Evolutionary conservation across 176 grass and related monocot species (phyloP).

Genomic region (Dactylis glomerata): DNA sequence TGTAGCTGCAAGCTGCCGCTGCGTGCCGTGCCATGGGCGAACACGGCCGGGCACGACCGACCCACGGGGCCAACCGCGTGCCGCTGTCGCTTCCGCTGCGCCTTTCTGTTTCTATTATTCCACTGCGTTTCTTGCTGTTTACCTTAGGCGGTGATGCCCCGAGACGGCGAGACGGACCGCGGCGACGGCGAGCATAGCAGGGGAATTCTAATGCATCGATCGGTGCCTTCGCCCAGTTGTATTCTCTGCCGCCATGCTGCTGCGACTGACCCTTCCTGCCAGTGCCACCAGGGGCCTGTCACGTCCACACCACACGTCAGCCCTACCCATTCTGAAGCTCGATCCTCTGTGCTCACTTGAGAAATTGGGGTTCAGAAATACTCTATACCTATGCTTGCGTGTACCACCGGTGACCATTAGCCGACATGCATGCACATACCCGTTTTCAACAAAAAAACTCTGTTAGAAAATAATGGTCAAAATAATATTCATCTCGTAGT

Average conservation of each 20-base stretch:
- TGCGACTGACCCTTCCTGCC: constrained; percentile 27
- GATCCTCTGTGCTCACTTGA: background rate
- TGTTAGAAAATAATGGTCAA: background rate
- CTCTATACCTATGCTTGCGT: background rate
- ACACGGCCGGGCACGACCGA: constrained; percentile 32
- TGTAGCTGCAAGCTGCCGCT: background rate
- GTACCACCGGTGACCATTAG: background rate
- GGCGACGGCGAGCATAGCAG: background rate
- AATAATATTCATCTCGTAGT: background rate
- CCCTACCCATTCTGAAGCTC: constrained; percentile 23
- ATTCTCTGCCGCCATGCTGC: background rate
- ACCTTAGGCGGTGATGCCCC: background rate
- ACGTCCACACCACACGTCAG: constrained; percentile 31
- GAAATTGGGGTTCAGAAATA: background rate
- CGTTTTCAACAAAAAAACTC: background rate
- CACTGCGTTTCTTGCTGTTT: background rate
- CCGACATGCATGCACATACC: background rate
- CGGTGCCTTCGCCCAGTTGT: constrained; percentile 19
- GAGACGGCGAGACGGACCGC: too few relatives aligned
- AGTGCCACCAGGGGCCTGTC: background rate
- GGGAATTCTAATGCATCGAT: background rate
- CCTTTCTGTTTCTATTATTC: background rate
- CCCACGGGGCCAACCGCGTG: constrained; percentile 41
- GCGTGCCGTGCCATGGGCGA: background rate
- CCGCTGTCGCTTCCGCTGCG: background rate